Evolutionary conservation across 441 rosid genomes (phyloP), one percentile per base, ranked within the genome.

Genomic region (Mallotus repandus): DNA sequence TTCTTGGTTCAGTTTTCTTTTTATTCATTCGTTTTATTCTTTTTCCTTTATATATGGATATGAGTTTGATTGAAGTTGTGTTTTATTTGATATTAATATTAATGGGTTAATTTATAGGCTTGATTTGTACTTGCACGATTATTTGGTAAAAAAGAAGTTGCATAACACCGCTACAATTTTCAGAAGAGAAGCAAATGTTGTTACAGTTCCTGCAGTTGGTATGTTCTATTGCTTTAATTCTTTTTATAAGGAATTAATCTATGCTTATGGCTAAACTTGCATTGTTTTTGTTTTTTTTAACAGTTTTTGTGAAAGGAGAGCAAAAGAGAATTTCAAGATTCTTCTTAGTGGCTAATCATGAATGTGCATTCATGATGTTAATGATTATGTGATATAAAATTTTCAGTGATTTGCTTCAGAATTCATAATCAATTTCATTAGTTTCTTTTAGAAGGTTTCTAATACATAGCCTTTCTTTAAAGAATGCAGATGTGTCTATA

Each of bases 81-180:
- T 18, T 11, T 22, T 5, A 0, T 19, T 69, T 32, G 41, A 38
- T 21, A 9, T 43, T 25, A 32, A 4, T 5, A 32, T n/a, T 18
- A 63, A 43, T 57, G 25, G 63, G 19, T 38, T 19, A 25, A 38
- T 12, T 62, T 38, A 45, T 74, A 88, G 91, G 84, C 55, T 88
- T 67, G 84, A 88, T 21, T 77, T 75, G 68, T 88, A 85, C 79
- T 66, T 88, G 81, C 85, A 81, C 52, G 91, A 88, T 82, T 88
- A 88, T 74, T 55, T 88, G 70, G 70, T 80, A 74, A 86, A 83
- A 80, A 79, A 76, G 68, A 81, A 86, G 19, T 62, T 83, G 80
- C 78, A 81, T 62, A 62, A 35, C 50, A 83, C 88, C 65, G 91
- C 91, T 53, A 80, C 81, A 69, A 67, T 67, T 69, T 87, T 87